A percentile compares a stretch with the other conserved stretches of the same genome.
Evolutionary conservation across 345 rosid species (phyloP).

Genomic region (Salix exigua): DNA sequence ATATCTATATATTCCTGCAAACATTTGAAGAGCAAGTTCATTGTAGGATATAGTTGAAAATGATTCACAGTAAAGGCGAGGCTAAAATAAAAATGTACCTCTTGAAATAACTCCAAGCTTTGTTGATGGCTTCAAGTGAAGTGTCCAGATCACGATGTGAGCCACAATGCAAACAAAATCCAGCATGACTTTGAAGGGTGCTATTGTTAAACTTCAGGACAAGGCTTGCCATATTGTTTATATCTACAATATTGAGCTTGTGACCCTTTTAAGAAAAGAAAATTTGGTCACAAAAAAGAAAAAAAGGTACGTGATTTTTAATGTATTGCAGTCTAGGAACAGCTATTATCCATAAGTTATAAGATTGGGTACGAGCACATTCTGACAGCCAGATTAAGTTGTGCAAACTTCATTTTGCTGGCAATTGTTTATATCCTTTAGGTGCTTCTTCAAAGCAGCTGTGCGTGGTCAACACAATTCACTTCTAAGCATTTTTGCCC

Average conservation of each 20-base stretch:
- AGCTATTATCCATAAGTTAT: background rate
- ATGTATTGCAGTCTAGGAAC: background rate
- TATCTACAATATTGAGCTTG: conserved; percentile 22
- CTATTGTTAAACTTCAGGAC: conserved; percentile 22
- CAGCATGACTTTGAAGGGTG: conserved; percentile 35
- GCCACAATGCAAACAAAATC: conserved; percentile 62
- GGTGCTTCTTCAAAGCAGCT: background rate
- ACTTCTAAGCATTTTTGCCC: background rate
- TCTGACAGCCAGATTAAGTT: background rate
- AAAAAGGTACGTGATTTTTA: background rate
- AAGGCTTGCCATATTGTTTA: conserved; percentile 30
- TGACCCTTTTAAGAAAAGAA: conserved; percentile 28
- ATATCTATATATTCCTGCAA: background rate
- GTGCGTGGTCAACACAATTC: background rate
- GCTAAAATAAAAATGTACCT: conserved; percentile 32
- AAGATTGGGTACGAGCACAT: background rate
- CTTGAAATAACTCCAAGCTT: conserved; percentile 50
- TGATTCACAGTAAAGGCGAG: background rate
- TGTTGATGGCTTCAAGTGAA: conserved; percentile 35
- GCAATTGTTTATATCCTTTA: too few species aligned
- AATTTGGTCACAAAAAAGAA: background rate
- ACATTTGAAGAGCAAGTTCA: background rate
- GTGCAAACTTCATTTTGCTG: too few species aligned
- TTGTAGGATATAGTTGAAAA: background rate
- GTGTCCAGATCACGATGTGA: conserved; percentile 40